Base-by-base conservation (phyloP, 495 filamentous ascomycete genomes). In the Haplographium delicatum region DNA sequence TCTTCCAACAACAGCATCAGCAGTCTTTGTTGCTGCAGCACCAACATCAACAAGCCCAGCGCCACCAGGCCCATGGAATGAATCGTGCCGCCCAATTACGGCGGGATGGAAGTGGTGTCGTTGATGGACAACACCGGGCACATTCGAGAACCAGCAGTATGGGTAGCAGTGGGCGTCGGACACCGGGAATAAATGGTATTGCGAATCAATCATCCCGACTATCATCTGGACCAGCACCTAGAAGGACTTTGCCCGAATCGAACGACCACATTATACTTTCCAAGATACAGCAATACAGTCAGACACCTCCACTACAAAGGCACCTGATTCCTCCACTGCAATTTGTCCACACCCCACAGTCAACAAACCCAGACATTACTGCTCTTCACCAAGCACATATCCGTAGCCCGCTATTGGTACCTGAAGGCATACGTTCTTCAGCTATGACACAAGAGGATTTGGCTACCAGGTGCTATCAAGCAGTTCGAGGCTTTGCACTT, bases 331-430 rank as follows among this genome's bases (percentile, higher is more conserved):
- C 60, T 24, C 56, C 56, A 10, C 8, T 57, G 11, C 44, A 42
- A 13, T 47, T 31, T 35, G 19, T 34, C 19, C 49, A 40, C 4
- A 28, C 48, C 3, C 15, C 31, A 15, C 50, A 56, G 19, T 13
- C 34, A 20, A n/a, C 24, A 13, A 37, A 55, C 46, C 57, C 57
- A 1, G 49, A 56, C 2, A 18, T 55, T 18, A 56, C 39, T 9
- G 57, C 60, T 19, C 54, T 63, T n/a, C 60, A 63, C 24, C 60
- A 63, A 37, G 54, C 54, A 18, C 53, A 58, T 50, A 30, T 58
- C 15, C 54, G 60, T 4, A 60, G 57, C 23, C 60, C 60, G 7
- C 31, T 33, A 24, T 48, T 63, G 23, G 31, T 53, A 2, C 22
- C 47, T 20, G 34, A 11, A 15, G 35, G 46, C 39, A 5, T 22